These are phyloP conservation scores for Mayamaea pseudoterrestris DNA, from an alignment of 108 stramenopile species.

Conservation along the genomic window DNA sequence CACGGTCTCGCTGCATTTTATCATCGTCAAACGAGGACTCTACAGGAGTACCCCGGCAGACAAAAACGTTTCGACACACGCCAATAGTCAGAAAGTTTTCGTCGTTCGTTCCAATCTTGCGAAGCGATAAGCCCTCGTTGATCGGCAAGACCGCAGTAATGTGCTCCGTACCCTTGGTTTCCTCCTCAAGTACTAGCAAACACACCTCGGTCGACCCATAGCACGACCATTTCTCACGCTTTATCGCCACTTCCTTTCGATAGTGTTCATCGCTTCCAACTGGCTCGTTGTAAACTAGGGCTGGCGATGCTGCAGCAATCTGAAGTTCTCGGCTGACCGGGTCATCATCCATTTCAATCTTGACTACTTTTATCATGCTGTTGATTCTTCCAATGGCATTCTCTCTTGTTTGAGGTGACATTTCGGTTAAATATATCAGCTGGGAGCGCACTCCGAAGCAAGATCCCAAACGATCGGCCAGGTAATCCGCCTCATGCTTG, in stretches of 20 bases:
- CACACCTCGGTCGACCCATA: conserved; percentile 31
- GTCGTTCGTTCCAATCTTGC: neutral
- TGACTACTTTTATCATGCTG: too few relatives aligned
- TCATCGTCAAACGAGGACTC: too few relatives aligned
- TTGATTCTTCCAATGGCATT: too few relatives aligned
- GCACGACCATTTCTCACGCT: conserved; percentile 17
- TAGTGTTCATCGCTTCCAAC: neutral
- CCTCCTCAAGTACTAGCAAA: conserved; percentile 17
- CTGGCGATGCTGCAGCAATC: too few relatives aligned
- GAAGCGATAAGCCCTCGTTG: neutral
- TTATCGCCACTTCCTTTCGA: neutral
- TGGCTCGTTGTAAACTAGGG: neutral
- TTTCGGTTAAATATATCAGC: too few relatives aligned
- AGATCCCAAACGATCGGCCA: too few relatives aligned
- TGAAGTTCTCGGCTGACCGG: too few relatives aligned
- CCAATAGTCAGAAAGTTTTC: neutral
- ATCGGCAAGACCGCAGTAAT: neutral
- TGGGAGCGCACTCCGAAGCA: too few relatives aligned
- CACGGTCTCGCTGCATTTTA: neutral
- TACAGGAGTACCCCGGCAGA: too few relatives aligned
- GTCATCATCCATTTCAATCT: too few relatives aligned
- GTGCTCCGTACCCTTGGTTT: neutral
- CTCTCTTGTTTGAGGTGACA: too few relatives aligned
- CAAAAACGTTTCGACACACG: neutral
- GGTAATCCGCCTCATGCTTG: too few relatives aligned